Conservation (phyloP, 148 eudicot genomes). For the Silene uniflora region DNA sequence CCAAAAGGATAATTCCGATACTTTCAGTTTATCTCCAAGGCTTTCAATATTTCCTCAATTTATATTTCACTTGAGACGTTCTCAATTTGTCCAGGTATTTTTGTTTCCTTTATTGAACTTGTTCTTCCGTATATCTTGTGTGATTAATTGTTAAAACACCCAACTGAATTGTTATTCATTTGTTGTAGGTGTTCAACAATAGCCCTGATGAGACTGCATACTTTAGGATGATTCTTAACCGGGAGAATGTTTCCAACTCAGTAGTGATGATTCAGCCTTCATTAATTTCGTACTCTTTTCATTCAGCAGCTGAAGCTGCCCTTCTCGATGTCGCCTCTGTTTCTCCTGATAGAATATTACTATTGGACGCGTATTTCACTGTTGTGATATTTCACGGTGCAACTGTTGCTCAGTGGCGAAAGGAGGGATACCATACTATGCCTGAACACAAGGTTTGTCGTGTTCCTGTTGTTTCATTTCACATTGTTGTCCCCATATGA, state of each 20-base stretch:
- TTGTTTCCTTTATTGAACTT: not conserved
- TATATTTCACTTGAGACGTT: constrained; percentile 80
- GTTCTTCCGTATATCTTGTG: not conserved
- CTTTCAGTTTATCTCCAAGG: constrained; percentile 82
- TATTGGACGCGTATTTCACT: constrained; percentile 84
- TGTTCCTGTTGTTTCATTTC: not conserved
- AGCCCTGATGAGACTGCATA: constrained; percentile 99
- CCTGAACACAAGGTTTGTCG: constrained; percentile 77
- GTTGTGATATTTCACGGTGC: constrained; percentile 92
- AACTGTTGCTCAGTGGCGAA: constrained; percentile 91
- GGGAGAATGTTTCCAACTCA: constrained; percentile 93
- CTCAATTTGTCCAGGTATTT: constrained; percentile 89
- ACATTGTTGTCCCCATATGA: not conserved
- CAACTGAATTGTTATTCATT: not conserved
- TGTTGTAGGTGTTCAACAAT: constrained; percentile 82
- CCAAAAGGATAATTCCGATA: constrained; percentile 73
- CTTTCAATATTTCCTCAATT: constrained; percentile 95
- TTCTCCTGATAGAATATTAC: constrained; percentile 77
- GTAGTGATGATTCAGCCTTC: constrained; percentile 99
- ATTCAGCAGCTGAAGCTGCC: constrained; percentile 76
- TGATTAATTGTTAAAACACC: not conserved
- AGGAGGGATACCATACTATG: constrained; percentile 81
- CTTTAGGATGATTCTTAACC: constrained; percentile 87
- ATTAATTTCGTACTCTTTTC: constrained; percentile 77
- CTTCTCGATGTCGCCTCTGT: constrained; percentile 87